Evolutionary conservation across 345 rosid species (phyloP), one percentile per base, ranked within the genome.

Genomic region (Ricinus communis): DNA sequence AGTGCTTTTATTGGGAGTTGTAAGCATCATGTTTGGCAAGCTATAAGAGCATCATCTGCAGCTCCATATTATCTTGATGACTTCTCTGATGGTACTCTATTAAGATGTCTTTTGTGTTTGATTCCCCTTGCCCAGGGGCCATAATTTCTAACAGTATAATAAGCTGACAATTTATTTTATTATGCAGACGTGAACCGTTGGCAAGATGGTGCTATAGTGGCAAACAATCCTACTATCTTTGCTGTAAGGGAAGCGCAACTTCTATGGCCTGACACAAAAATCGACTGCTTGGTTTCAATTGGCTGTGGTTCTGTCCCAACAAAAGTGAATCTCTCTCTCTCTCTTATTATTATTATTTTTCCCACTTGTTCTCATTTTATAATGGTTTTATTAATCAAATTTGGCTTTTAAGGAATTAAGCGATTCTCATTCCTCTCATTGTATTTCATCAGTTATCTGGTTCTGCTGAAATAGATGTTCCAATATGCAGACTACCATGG

Each of bases 171-270:
- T 61, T 55, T n/a, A n/a, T 22, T 30, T 40, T 43, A 36, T 80
- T 61, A 70, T 53, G 14, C 68, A 95, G 99, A 86, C 76, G 74
- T 85, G 56, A 85, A 84, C 71, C 96, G 98, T 74, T 95, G 98
- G 99, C 98, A 95, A 88, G 99, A 95, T 86, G 99, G 98, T 77
- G 99, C 98, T 59, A 89, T 95, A 77, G 97, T 95, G 67, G 98
- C 99, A 67, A 95, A 95, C 68, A 95, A 95, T 83, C 98, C 99
- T 71, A 90, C 98, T 8, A 79, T 95, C 30, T 88, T 92, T 76
- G 89, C 97, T 74, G 86, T 95, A 67, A 87, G 98, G 83, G 99
- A 95, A 88, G 98, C 99, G 69, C 98, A 95, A 84, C 97, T 95
- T 82, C 77, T 95, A 19, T 95, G 99, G 99, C 97, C 99, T 68